These are phyloP conservation scores for Colletotrichum trifolii DNA, from an alignment of 2,329 filamentous ascomycete species.

Conservation along the genomic window DNA sequence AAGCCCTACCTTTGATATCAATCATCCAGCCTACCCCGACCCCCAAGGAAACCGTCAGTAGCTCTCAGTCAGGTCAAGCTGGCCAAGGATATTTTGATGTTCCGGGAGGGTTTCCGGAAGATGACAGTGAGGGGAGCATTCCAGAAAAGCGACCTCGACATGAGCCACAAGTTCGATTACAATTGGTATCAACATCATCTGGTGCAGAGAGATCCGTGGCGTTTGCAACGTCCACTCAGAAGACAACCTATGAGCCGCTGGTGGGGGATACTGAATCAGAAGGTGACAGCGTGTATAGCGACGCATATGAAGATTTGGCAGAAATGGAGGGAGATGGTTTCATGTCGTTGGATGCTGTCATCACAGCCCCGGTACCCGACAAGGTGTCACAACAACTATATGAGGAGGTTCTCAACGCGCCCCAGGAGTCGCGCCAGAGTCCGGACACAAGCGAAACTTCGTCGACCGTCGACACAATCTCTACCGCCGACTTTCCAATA, in stretches of 20 bases:
- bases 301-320: conserved; percentile 79
- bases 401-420: conserved; percentile 23
- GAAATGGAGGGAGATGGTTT: conserved; percentile 75
- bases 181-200: not conserved
- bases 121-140: conserved; percentile 43
- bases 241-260: conserved; percentile 14
- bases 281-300: conserved; percentile 74
- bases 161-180: not conserved
- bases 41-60: conserved; percentile 30
- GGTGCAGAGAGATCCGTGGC: not conserved
- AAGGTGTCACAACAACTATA: conserved; percentile 32
- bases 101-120: conserved; percentile 69
- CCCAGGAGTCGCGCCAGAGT: not conserved
- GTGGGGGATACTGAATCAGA: conserved; percentile 58
- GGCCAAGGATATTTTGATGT: conserved; percentile 57
- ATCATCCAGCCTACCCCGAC: conserved; percentile 57
- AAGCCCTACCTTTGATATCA: conserved; percentile 55
- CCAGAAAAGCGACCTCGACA: too few species aligned
- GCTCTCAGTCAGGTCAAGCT: conserved; percentile 26
- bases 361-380: conserved; percentile 39
- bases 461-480: too few species aligned
- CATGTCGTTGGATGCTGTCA: conserved; percentile 77
- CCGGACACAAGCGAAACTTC: too few species aligned
- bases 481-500: too few species aligned
- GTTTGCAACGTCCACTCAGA: conserved; percentile 11